Base-by-base conservation (phyloP, 345 rosid genomes). In the Boechera retrofracta region DNA sequence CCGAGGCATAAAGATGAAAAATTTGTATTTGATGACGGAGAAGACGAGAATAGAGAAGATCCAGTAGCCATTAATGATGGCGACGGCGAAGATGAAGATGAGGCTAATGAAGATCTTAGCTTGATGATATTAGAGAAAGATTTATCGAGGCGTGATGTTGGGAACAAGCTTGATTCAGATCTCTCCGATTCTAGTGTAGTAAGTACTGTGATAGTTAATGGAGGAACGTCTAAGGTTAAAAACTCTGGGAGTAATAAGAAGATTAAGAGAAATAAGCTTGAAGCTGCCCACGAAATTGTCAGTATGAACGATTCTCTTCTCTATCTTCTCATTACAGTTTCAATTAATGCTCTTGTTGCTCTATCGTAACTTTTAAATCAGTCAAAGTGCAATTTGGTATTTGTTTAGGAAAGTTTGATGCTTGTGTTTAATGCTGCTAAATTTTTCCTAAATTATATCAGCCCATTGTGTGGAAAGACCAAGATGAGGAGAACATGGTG, bases 81-180 rank as follows among this genome's bases (percentile, higher is more conserved):
- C 31, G 80, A 73, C 53, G 31, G 60, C 10, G 83, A 78, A 13
- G 82, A 80, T 2, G 56, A 89, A 0, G 86, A 84, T 5, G 91
- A 88, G 74, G 97, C 89, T 12, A 89, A 95, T 69, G 94, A 88
- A 76, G 97, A 95, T 75, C 83, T 91, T 52, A 92, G 94, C 83
- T 85, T 88, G 75, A 85, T 84, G 77, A 88, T 92, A 67, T 90
- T 91, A 45, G 89, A 92, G 86, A 95, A 92, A 75, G 84, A 95
- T 8, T 68, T 89, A 18, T 72, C 64, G 33, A 76, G 48, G 78
- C 61, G 44, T 49, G 85, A 74, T 67, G 49, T 49, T 5, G 80
- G 72, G 9, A 69, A 31, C 36, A 61, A 61, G 48, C 11, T 33
- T 47, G 44, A 70, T 68, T 62, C 74, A 9, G 83, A 84, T 75